phyloP scores from a whole-genome alignment of 2,329 filamentous ascomycete genomes.

The Bimuria novae-zelandiae region DNA sequence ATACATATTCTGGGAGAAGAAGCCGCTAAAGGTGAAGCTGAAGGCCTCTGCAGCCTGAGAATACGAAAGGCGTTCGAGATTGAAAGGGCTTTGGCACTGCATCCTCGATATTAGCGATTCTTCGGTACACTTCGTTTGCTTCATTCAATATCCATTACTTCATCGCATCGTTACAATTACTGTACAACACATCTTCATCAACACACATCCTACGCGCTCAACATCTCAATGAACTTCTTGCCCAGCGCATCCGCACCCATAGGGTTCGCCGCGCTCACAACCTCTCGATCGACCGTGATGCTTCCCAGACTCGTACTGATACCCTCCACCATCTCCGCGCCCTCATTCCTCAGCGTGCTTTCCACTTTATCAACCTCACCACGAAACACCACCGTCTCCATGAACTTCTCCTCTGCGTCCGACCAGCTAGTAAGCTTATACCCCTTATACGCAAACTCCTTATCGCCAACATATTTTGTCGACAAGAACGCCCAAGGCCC shows the following conservation, averaged over 20 bases:
- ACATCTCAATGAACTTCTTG: conserved; percentile 41
- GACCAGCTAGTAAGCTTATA: conserved; percentile 54
- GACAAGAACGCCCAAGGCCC: conserved; percentile 53
- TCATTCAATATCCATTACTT: background rate
- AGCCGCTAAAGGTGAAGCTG: conserved; percentile 10
- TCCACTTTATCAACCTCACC: conserved; percentile 53
- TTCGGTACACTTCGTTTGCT: background rate
- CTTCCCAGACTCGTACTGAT: conserved; percentile 46
- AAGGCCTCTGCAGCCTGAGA: background rate
- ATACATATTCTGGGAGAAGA: conserved; percentile 31
- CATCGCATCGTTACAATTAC: background rate
- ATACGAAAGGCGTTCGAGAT: background rate
- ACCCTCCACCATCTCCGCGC: conserved; percentile 53
- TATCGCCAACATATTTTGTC: conserved; percentile 43
- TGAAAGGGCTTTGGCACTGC: background rate
- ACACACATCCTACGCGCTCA: conserved; percentile 11
- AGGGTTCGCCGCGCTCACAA: conserved; percentile 40
- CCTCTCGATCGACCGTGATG: conserved; percentile 51
- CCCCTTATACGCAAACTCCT: conserved; percentile 51
- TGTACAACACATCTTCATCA: background rate
- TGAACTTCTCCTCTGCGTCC: conserved; percentile 52
- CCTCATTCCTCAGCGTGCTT: conserved; percentile 43
- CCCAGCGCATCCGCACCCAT: conserved; percentile 40
- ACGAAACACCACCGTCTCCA: conserved; percentile 49
- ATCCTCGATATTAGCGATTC: background rate